These are phyloP conservation scores for Alternaria viburni DNA, from an alignment of 2,329 filamentous ascomycete species.

Conservation along the genomic window DNA sequence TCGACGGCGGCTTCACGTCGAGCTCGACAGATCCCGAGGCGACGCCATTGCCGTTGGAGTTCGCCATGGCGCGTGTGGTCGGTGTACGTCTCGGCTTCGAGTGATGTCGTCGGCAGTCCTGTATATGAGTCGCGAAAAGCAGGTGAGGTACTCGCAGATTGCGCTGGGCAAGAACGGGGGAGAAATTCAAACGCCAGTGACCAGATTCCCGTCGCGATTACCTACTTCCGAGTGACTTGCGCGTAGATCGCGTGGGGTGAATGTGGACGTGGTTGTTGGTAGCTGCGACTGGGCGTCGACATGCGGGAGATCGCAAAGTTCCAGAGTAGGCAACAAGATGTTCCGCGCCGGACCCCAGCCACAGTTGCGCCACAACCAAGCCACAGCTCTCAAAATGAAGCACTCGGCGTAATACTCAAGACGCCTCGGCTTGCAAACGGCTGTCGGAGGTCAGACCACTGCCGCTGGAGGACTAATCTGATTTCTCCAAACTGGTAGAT, in stretches of 20 bases:
- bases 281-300: slow-evolving; percentile 5
- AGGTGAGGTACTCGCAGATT: background rate
- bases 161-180: background rate
- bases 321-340: slow-evolving; percentile 5
- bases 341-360: slow-evolving; percentile 12
- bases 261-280: background rate
- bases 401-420: slow-evolving; percentile 14
- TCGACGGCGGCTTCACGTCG: slow-evolving; percentile 72
- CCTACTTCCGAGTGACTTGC: background rate
- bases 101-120: slow-evolving; percentile 9
- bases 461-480: background rate
- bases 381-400: slow-evolving; percentile 12
- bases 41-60: slow-evolving; percentile 32
- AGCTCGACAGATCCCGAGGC: slow-evolving; percentile 22
- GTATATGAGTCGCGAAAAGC: slow-evolving; percentile 6
- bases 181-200: background rate
- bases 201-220: slow-evolving; percentile 9
- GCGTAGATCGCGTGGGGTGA: slow-evolving; percentile 8
- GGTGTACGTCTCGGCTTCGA: slow-evolving; percentile 15
- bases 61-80: slow-evolving; percentile 32
- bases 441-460: background rate
- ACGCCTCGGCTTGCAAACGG: background rate
- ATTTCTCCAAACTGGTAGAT: background rate
- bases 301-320: slow-evolving; percentile 16
- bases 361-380: slow-evolving; percentile 5